phyloP scores from a whole-genome alignment of 768 basidiomycete species.

The Strobilomyces dryophilus region DNA sequence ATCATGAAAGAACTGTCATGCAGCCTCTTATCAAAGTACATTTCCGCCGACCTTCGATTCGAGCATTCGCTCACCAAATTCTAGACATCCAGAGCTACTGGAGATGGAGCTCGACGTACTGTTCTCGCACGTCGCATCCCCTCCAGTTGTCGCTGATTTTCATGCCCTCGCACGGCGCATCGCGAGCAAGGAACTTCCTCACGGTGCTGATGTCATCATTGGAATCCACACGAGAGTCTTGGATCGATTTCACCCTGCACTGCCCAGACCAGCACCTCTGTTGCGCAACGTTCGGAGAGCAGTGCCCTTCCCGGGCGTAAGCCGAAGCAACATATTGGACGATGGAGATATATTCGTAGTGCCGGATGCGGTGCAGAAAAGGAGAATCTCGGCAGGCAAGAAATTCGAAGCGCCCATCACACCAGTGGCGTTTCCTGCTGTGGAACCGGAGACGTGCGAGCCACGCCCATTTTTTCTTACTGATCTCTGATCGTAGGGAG shows the following conservation, averaged over 20 bases:
- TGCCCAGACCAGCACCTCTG: not conserved
- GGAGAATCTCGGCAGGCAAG: too few relatives aligned
- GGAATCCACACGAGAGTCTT: conserved; percentile 19
- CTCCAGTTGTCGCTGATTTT: conserved; percentile 8
- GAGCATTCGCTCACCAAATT: not conserved
- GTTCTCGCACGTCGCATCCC: conserved; percentile 12
- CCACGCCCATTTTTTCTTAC: too few relatives aligned
- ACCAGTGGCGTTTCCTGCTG: too few relatives aligned
- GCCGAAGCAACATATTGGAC: too few relatives aligned
- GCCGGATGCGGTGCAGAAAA: too few relatives aligned
- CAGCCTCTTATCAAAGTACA: conserved; percentile 18
- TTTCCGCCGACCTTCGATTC: not conserved
- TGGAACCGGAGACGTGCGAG: too few relatives aligned
- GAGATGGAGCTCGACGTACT: conserved; percentile 25
- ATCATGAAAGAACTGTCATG: conserved; percentile 21
- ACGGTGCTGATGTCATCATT: conserved; percentile 23
- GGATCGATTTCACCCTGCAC: not conserved
- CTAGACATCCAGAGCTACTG: conserved; percentile 16
- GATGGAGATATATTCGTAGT: too few relatives aligned
- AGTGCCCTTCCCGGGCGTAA: too few relatives aligned
- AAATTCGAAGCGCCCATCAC: too few relatives aligned
- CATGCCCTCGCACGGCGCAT: conserved; percentile 12
- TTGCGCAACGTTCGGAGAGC: too few relatives aligned
- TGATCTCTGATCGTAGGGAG: too few relatives aligned
- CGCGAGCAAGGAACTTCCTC: conserved; percentile 13